These are phyloP conservation scores for Anthracocystis setariae DNA, from an alignment of 1,284 basidiomycete genomes.

Conservation along the genomic window DNA sequence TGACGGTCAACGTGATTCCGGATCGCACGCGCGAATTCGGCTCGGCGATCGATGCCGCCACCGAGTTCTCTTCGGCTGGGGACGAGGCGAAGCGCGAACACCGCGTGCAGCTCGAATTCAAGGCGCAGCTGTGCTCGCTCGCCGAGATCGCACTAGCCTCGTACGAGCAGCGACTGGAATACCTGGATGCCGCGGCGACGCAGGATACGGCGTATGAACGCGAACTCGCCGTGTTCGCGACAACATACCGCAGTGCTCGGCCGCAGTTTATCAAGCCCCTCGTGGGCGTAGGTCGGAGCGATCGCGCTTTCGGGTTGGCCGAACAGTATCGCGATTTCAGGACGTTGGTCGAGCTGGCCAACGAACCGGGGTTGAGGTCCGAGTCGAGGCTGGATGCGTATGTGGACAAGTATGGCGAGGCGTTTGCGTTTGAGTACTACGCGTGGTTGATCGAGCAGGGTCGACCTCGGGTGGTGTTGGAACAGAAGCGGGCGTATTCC, in stretches of 20 bases:
- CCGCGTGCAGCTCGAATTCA: conserved; percentile 67
- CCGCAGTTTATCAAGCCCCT: conserved; percentile 80
- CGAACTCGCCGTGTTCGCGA: conserved; percentile 74
- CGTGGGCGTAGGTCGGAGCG: conserved; percentile 76
- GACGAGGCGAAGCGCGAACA: conserved; percentile 55
- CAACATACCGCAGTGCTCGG: conserved; percentile 76
- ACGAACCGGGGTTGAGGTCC: conserved; percentile 69
- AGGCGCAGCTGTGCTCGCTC: conserved; percentile 78
- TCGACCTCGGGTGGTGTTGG: conserved; percentile 79
- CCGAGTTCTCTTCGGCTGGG: conserved; percentile 54
- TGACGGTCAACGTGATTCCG: conserved; percentile 72
- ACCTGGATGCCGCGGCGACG: conserved; percentile 54
- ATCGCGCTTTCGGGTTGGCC: conserved; percentile 81
- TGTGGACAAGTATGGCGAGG: conserved; percentile 81
- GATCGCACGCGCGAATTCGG: conserved; percentile 71
- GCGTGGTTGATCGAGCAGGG: conserved; percentile 74
- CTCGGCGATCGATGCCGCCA: conserved; percentile 68
- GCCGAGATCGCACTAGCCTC: conserved; percentile 68
- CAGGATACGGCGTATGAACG: conserved; percentile 55
- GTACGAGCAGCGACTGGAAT: conserved; percentile 68
- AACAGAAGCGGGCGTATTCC: conserved; percentile 75
- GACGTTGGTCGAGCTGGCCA: conserved; percentile 82
- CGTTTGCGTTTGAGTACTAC: conserved; percentile 88
- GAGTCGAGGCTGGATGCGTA: conserved; percentile 72
- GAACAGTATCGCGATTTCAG: conserved; percentile 86